Evolutionary conservation across 2,329 filamentous ascomycete genomes (phyloP).

Genomic region (Penicillium italicum): DNA sequence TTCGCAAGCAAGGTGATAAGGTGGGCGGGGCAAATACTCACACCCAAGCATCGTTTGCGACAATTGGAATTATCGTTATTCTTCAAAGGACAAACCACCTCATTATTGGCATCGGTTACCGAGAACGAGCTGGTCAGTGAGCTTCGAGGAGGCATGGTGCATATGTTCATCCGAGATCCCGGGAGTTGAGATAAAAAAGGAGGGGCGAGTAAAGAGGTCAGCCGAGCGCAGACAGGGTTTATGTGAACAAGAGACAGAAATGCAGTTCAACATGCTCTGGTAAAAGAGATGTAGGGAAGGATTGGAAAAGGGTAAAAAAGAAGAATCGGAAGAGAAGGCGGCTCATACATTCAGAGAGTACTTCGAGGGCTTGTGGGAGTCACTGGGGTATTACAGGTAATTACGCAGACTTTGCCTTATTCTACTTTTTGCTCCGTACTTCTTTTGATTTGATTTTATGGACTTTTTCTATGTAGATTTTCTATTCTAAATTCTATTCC

Average conservation of each 20-base stretch:
- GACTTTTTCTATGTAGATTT: background rate
- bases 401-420: slow-evolving; percentile 8
- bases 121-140: slow-evolving; percentile 87
- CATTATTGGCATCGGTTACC: slow-evolving; percentile 85
- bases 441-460: background rate
- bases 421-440: background rate
- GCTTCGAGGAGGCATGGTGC: slow-evolving; percentile 81
- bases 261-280: slow-evolving; percentile 11
- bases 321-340: slow-evolving; percentile 7
- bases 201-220: slow-evolving; percentile 11
- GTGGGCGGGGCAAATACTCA: slow-evolving; percentile 57
- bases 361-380: slow-evolving; percentile 6
- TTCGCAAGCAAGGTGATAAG: slow-evolving; percentile 7
- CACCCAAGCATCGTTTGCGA: slow-evolving; percentile 94
- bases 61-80: slow-evolving; percentile 97
- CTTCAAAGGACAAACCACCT: slow-evolving; percentile 91
- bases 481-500: background rate
- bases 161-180: slow-evolving; percentile 35
- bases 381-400: slow-evolving; percentile 10
- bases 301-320: slow-evolving; percentile 5
- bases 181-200: slow-evolving; percentile 5
- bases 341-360: slow-evolving; percentile 14
- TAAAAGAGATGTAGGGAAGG: slow-evolving; percentile 5
- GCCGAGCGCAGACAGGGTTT: slow-evolving; percentile 9
- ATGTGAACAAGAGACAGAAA: slow-evolving; percentile 8